Base-by-base conservation (phyloP, 345 rosid genomes). In the Salix brachista region DNA sequence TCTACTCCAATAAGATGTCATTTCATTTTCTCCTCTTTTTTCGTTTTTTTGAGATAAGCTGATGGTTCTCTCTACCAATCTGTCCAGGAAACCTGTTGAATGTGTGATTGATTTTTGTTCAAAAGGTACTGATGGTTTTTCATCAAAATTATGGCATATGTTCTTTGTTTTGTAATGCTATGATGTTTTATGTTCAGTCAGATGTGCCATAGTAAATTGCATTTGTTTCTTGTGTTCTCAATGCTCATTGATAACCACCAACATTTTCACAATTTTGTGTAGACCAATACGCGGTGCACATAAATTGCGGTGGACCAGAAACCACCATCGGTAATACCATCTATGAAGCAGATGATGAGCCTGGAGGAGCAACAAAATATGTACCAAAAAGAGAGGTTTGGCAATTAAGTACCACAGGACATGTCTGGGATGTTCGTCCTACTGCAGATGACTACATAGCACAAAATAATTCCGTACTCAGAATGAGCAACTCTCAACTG, bases 261-360 rank as follows among this genome's bases (percentile, higher is more conserved):
- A 56, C 26, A n/a, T 56, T 56, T 56, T 60, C 5, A 62, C 30
- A 18, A 28, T 28, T 48, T 28, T 50, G 1, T 3, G 19, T 41
- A 74, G 77, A 25, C 8, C 41, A 4, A 18, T 46, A 65, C 25
- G 48, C 30, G 1, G 39, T 28, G 44, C 70, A 74, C n/a, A 74
- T 74, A 74, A 74, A 74, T 65, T 74, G 78, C 25, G 78, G 78
- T 2, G 78, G 78, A 65, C 19, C 34, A 34, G 13, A 37, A 48
- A 17, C 70, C 19, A 21, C 30, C 60, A 30, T 46, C 21, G 70
- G 77, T 42, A 65, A 46, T 2, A 46, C 66, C 19, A 19, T 2
- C n/a, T 74, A 74, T 10, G 62, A 65, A 64, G 77, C 30, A 42
- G 70, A 74, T 46, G 61, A 44, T 0, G 62, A 14, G 6, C 12